phyloP scores from a whole-genome alignment of 2,329 filamentous ascomycete genomes.

The Claviceps paspali region DNA sequence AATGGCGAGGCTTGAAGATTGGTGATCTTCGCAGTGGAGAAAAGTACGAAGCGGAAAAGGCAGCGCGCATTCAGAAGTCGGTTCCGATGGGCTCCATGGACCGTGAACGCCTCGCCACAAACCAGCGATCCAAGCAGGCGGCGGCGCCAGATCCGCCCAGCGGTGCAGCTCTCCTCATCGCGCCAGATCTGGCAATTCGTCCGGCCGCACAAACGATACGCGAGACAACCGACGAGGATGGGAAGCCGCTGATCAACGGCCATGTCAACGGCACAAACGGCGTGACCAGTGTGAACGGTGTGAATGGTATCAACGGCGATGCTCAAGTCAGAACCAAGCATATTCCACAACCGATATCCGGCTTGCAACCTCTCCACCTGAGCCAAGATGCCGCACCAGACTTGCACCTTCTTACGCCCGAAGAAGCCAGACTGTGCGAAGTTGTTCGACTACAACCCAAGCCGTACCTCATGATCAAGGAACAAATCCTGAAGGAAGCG shows the following conservation, averaged over 20 bases:
- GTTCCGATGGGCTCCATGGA: slow-evolving; percentile 71
- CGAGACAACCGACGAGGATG: slow-evolving; percentile 32
- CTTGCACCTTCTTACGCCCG: slow-evolving; percentile 67
- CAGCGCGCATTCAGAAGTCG: slow-evolving; percentile 52
- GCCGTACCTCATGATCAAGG: slow-evolving; percentile 88
- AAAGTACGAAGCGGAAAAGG: slow-evolving; percentile 85
- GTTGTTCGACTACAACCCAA: slow-evolving; percentile 78
- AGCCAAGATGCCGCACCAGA: slow-evolving; percentile 67
- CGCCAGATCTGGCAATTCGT: slow-evolving; percentile 59
- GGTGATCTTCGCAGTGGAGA: slow-evolving; percentile 74
- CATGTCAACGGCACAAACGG: slow-evolving; percentile 25
- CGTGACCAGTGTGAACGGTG: neutral
- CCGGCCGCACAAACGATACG: slow-evolving; percentile 21
- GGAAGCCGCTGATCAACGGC: slow-evolving; percentile 39
- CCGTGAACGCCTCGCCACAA: slow-evolving; percentile 57
- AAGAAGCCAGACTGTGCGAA: slow-evolving; percentile 78
- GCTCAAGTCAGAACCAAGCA: slow-evolving; percentile 32
- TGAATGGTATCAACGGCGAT: slow-evolving; percentile 24
- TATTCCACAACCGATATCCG: slow-evolving; percentile 40
- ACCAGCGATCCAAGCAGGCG: slow-evolving; percentile 52
- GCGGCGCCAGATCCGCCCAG: slow-evolving; percentile 55
- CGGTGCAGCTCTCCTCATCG: slow-evolving; percentile 61
- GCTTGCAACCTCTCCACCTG: slow-evolving; percentile 49
- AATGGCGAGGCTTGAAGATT: slow-evolving; percentile 79
- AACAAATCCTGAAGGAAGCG: slow-evolving; percentile 78